Conservation (phyloP, 495 filamentous ascomycete genomes). For the Mytilinidion resinicola region DNA sequence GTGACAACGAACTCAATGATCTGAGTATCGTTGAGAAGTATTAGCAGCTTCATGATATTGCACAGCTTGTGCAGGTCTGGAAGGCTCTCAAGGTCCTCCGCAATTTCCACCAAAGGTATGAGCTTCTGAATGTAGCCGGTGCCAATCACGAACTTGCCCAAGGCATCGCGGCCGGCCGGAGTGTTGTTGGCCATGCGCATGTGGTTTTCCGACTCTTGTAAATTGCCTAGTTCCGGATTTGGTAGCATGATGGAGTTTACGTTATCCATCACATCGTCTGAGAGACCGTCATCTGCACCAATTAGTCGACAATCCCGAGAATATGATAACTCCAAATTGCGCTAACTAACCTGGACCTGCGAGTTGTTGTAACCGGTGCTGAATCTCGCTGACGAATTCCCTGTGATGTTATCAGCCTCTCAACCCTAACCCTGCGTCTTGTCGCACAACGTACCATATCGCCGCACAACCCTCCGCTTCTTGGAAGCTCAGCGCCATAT, state of each 20-base stretch:
- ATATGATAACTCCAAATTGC: neutral
- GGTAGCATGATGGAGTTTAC: constrained; percentile 69
- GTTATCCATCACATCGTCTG: constrained; percentile 73
- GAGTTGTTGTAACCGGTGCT: constrained; percentile 51
- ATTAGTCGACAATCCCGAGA: neutral
- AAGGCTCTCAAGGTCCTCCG: constrained; percentile 85
- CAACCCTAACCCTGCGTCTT: neutral
- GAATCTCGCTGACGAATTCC: constrained; percentile 85
- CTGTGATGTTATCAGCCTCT: constrained; percentile 40
- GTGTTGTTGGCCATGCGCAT: constrained; percentile 71
- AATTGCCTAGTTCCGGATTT: constrained; percentile 66
- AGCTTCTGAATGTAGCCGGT: constrained; percentile 86
- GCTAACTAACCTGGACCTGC: constrained; percentile 14
- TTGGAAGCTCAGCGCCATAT: constrained; percentile 98
- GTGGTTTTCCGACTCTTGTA: constrained; percentile 73
- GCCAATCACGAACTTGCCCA: constrained; percentile 76
- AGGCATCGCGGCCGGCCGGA: constrained; percentile 72
- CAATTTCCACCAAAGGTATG: constrained; percentile 72
- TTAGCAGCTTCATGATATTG: constrained; percentile 96
- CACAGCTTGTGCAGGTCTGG: constrained; percentile 82
- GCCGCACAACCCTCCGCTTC: constrained; percentile 89
- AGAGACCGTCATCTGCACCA: constrained; percentile 72
- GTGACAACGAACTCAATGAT: constrained; percentile 92
- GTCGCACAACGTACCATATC: constrained; percentile 64
- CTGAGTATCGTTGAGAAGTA: constrained; percentile 85